Evolutionary conservation across 441 rosid genomes (phyloP).

Genomic region (Geranium incanum): DNA sequence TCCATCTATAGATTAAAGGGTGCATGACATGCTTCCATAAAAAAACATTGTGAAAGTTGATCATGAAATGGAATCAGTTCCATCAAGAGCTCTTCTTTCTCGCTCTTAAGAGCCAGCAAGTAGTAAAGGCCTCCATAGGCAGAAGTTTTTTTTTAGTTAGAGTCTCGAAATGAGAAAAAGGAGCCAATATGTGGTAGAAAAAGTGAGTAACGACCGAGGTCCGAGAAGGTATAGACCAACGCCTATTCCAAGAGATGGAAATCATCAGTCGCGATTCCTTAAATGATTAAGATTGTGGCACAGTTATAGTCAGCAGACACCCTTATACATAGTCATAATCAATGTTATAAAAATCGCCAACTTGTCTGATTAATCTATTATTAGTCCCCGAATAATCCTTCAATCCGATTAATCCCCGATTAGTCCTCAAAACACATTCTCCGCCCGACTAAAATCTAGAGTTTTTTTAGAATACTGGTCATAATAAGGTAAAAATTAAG

Average conservation of each 20-base stretch:
- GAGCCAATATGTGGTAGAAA: neutral
- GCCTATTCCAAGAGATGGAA: neutral
- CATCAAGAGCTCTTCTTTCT: neutral
- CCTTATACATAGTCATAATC: neutral
- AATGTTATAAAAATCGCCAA: too few relatives aligned
- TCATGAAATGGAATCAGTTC: neutral
- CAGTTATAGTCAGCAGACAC: neutral
- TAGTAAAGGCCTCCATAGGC: neutral
- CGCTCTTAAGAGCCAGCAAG: neutral
- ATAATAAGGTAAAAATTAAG: neutral
- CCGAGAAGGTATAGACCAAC: neutral
- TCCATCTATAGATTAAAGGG: neutral
- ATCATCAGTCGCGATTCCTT: neutral
- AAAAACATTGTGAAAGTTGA: neutral
- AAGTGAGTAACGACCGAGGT: neutral
- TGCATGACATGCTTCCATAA: neutral
- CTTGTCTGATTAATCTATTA: too few relatives aligned
- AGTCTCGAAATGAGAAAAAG: neutral
- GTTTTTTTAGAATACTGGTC: neutral
- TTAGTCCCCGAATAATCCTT: too few relatives aligned
- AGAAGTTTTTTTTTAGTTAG: neutral
- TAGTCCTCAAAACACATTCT: too few relatives aligned
- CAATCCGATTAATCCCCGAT: too few relatives aligned
- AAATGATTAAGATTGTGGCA: neutral
- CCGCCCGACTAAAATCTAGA: too few relatives aligned